A percentile compares a stretch with the other conserved stretches of the same genome.
Evolutionary conservation across 352 stramenopile genomes (phyloP).

Genomic region (Phytophthora vignae): DNA sequence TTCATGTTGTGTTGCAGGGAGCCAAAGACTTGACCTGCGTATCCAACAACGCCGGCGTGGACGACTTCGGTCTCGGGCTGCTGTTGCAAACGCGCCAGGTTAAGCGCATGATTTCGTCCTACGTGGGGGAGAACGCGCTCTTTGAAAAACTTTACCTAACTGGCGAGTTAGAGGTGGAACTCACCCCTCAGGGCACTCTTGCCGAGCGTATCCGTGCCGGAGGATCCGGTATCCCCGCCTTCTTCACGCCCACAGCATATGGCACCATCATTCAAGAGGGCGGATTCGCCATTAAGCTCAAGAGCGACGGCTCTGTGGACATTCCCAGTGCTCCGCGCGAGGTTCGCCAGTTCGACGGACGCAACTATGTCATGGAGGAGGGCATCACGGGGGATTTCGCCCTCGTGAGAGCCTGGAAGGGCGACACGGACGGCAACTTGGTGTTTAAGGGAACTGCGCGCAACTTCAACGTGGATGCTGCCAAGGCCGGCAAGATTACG

Average conservation of each 20-base stretch:
- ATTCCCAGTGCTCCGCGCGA: slow-evolving; percentile 80
- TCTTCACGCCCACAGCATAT: slow-evolving; percentile 96
- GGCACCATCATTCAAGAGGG: slow-evolving; percentile 93
- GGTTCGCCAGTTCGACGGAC: slow-evolving; percentile 79
- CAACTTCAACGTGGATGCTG: slow-evolving; percentile 97
- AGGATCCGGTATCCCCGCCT: slow-evolving; percentile 95
- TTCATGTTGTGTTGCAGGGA: slow-evolving; percentile 43
- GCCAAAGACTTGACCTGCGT: slow-evolving; percentile 90
- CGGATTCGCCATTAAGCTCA: slow-evolving; percentile 82
- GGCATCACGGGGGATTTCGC: slow-evolving; percentile 94
- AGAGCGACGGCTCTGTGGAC: slow-evolving; percentile 68
- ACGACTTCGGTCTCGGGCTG: slow-evolving; percentile 94
- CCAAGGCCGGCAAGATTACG: slow-evolving; percentile 93
- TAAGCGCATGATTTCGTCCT: slow-evolving; percentile 97
- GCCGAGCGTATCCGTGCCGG: slow-evolving; percentile 93
- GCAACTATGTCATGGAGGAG: slow-evolving; percentile 97
- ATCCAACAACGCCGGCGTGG: slow-evolving; percentile 95
- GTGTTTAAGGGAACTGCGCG: slow-evolving; percentile 95
- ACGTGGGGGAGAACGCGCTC: slow-evolving; percentile 97
- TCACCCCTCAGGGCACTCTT: slow-evolving; percentile 97
- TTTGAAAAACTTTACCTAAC: slow-evolving; percentile 94
- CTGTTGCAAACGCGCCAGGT: slow-evolving; percentile 94
- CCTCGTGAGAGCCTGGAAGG: slow-evolving; percentile 97
- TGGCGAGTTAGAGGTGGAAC: slow-evolving; percentile 95
- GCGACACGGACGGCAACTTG: slow-evolving; percentile 96